Conservation (phyloP, 1,284 basidiomycete genomes). For the Mycosarcoma maydis region DNA sequence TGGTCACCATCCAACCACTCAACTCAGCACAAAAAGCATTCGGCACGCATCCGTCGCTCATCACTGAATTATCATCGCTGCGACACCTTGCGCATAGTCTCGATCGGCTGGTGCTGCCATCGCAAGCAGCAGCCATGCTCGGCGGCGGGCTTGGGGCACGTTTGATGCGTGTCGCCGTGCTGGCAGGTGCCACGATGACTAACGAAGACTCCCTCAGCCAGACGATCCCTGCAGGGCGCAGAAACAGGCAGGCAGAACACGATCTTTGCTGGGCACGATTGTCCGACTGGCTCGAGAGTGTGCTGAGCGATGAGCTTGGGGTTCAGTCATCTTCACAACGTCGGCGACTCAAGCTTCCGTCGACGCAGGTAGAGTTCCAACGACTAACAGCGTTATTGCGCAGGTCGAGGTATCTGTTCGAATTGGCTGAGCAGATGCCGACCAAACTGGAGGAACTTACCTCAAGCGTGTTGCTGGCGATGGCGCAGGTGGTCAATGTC, state of each 20-base stretch:
- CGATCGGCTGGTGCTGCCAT: constrained; percentile 43
- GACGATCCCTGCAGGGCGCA: constrained; percentile 17
- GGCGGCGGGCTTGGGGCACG: constrained; percentile 37
- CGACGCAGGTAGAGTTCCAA: constrained; percentile 27
- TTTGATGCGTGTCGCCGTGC: constrained; percentile 42
- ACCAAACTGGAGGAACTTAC: constrained; percentile 22
- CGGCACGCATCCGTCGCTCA: constrained; percentile 29
- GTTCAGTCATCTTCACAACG: constrained; percentile 4
- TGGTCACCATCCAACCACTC: constrained; percentile 44
- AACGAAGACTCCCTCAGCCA: constrained; percentile 48
- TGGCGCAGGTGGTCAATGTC: constrained; percentile 14
- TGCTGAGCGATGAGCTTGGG: constrained; percentile 45
- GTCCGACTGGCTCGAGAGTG: constrained; percentile 49
- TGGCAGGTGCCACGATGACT: constrained; percentile 39
- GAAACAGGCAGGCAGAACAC: constrained; percentile 29
- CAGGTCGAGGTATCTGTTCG: constrained; percentile 22
- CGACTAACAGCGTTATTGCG: constrained; percentile 23
- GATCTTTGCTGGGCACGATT: constrained; percentile 44
- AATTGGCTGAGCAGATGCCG: constrained; percentile 39
- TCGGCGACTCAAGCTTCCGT: constrained; percentile 18
- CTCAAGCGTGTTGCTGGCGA: constrained; percentile 22
- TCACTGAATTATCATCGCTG: constrained; percentile 49
- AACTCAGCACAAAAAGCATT: constrained; percentile 39
- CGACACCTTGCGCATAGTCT: constrained; percentile 48
- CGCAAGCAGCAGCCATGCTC: constrained; percentile 47